Conservation (phyloP, 306 rosid genomes). For the Ormosia emarginata region DNA sequence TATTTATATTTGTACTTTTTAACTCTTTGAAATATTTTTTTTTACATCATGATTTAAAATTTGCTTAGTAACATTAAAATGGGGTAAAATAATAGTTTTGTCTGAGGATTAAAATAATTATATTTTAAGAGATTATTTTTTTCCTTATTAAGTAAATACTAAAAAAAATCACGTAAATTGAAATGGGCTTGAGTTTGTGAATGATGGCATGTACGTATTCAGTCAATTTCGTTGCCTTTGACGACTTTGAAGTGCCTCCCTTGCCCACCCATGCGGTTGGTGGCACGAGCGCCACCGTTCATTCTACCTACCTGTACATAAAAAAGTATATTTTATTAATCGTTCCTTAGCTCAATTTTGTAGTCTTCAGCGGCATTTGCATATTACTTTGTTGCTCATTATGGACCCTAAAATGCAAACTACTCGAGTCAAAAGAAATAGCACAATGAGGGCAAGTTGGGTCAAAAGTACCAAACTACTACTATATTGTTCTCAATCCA, state of each 20-base stretch:
- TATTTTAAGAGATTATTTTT: too few species aligned
- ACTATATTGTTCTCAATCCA: not conserved
- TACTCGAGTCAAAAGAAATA: not conserved
- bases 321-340: not conserved
- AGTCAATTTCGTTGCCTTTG: constrained; percentile 30
- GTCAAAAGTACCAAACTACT: not conserved
- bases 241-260: not conserved
- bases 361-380: not conserved
- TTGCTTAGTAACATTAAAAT: not conserved
- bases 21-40: too few species aligned
- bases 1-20: too few species aligned
- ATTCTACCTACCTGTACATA: constrained; percentile 22
- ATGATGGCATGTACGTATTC: not conserved
- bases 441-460: not conserved
- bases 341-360: not conserved
- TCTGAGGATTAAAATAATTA: not conserved
- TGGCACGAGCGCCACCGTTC: constrained; percentile 43
- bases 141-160: too few species aligned
- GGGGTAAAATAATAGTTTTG: not conserved
- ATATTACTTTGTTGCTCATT: not conserved
- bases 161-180: not conserved
- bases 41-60: not conserved
- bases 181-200: not conserved
- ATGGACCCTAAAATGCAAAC: not conserved
- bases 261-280: constrained; percentile 21